phyloP scores from a whole-genome alignment of 2,329 filamentous ascomycete species.

The Elsinoe arachidis region DNA sequence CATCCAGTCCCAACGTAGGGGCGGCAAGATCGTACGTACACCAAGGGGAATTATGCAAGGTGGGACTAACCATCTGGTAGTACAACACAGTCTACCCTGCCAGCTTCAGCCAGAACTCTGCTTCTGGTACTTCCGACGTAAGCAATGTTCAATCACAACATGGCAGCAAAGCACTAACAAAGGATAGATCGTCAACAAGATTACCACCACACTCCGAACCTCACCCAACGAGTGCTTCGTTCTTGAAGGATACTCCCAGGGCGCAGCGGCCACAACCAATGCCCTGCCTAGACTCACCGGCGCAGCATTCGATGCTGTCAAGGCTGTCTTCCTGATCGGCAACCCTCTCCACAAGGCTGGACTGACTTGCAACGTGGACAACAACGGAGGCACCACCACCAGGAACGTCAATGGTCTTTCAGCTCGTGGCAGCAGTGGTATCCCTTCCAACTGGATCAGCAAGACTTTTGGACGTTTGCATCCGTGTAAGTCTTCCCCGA shows the following conservation, averaged over 20 bases:
- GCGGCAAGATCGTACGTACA: slow-evolving; percentile 22
- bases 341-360: slow-evolving; percentile 28
- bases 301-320: slow-evolving; percentile 27
- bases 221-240: slow-evolving; percentile 29
- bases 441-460: slow-evolving; percentile 26
- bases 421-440: slow-evolving; percentile 15
- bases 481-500: slow-evolving; percentile 18
- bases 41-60: no score
- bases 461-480: slow-evolving; percentile 33
- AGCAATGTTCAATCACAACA: background rate
- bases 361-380: slow-evolving; percentile 29
- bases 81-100: slow-evolving; percentile 32
- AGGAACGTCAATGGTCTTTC: slow-evolving; percentile 25
- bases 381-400: slow-evolving; percentile 28
- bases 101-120: slow-evolving; percentile 22
- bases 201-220: slow-evolving; percentile 21
- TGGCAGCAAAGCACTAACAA: no score
- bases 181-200: slow-evolving; percentile 26
- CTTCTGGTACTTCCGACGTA: slow-evolving; percentile 24
- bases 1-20: slow-evolving; percentile 22
- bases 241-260: slow-evolving; percentile 32
- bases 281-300: slow-evolving; percentile 28
- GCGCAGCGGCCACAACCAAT: slow-evolving; percentile 29
- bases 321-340: slow-evolving; percentile 31
- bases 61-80: background rate